A percentile compares a stretch with the other conserved stretches of the same genome.
Conservation (phyloP, 441 rosid species). For the Isatis lusitanica region DNA sequence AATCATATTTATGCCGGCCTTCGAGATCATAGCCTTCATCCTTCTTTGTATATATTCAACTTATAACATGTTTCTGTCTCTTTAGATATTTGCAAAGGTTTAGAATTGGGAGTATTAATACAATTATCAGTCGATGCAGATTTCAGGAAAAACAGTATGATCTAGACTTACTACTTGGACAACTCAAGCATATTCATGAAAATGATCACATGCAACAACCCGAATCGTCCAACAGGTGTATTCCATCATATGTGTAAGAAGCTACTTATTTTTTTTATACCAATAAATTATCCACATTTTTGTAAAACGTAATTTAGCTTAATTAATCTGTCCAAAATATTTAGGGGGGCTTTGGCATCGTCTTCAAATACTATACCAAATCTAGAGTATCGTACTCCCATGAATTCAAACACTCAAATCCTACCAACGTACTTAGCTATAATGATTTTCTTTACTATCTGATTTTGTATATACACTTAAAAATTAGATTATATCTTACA, state of each 20-base stretch:
- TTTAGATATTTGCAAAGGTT: background rate
- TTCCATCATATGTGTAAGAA: constrained; percentile 17
- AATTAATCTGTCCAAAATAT: background rate
- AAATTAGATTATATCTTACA: background rate
- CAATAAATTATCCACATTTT: background rate
- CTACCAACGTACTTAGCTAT: background rate
- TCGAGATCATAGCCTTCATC: constrained; percentile 10
- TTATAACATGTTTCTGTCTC: background rate
- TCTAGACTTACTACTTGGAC: background rate
- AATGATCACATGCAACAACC: constrained; percentile 16
- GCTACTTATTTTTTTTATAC: background rate
- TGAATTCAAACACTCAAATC: constrained; percentile 1
- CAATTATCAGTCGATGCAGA: constrained; percentile 13
- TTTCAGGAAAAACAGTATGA: background rate
- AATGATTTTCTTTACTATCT: background rate
- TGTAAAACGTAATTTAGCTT: background rate
- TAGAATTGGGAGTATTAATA: background rate
- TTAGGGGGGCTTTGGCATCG: background rate
- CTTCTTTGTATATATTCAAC: background rate
- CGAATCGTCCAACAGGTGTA: background rate
- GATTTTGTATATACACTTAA: background rate
- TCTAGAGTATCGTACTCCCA: constrained; percentile 1
- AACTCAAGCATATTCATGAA: constrained; percentile 5
- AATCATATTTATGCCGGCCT: background rate
- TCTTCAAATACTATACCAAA: constrained; percentile 3